Conservation (phyloP, 2,329 filamentous ascomycete genomes). For the Cercospora berteroae region DNA sequence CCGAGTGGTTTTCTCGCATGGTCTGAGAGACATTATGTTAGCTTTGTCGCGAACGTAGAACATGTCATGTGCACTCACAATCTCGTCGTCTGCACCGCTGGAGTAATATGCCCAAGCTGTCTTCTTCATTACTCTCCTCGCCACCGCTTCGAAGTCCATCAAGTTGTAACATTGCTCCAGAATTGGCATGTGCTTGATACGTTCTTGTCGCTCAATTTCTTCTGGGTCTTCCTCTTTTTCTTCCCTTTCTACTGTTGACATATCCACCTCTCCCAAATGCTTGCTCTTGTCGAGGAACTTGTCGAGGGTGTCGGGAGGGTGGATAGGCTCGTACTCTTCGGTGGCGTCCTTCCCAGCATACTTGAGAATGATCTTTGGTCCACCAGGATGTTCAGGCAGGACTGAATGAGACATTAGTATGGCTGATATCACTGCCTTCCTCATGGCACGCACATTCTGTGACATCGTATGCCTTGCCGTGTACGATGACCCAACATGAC, state of each 20-base stretch:
- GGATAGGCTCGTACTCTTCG: constrained; percentile 85
- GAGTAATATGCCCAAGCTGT: constrained; percentile 98
- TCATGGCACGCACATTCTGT: constrained; percentile 42
- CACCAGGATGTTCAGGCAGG: constrained; percentile 70
- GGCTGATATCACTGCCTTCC: constrained; percentile 39
- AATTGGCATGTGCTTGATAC: constrained; percentile 68
- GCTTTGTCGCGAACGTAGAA: neutral
- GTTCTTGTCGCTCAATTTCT: constrained; percentile 69
- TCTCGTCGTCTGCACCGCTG: constrained; percentile 74
- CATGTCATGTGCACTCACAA: neutral
- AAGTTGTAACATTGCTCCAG: constrained; percentile 90
- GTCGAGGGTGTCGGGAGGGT: constrained; percentile 80
- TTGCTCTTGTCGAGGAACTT: constrained; percentile 80
- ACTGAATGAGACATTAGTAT: constrained; percentile 16
- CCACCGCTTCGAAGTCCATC: constrained; percentile 93
- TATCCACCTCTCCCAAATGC: constrained; percentile 86
- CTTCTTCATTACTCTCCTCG: constrained; percentile 88
- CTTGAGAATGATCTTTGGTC: constrained; percentile 90
- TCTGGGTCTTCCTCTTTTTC: constrained; percentile 67
- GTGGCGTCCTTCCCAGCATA: constrained; percentile 95
- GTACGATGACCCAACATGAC: constrained; percentile 89
- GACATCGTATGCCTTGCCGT: constrained; percentile 73
- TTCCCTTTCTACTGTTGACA: constrained; percentile 70
- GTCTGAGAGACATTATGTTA: constrained; percentile 56
- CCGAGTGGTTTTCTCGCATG: constrained; percentile 72